Percentiles rank a stretch among this genome's conserved stretches.
Conservation (phyloP, 1,139 yeast species). For the Diutina pseudorugosa region DNA sequence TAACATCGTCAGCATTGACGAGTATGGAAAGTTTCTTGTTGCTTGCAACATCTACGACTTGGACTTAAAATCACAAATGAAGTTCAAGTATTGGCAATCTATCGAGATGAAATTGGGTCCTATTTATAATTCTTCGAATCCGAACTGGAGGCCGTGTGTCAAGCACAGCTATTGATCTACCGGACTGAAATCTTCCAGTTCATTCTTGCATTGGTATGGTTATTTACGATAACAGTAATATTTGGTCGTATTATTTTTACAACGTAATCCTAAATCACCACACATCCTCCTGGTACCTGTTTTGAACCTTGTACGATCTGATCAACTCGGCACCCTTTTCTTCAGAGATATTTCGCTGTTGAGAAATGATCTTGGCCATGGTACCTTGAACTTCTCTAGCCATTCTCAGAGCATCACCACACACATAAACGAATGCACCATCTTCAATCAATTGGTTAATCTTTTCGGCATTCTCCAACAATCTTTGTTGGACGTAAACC, state of each 20-base stretch:
- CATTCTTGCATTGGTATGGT: not conserved
- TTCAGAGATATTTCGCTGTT: conserved; percentile 44
- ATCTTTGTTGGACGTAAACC: conserved; percentile 78
- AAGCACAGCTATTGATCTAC: not conserved
- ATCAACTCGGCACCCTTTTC: conserved; percentile 69
- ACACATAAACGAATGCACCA: conserved; percentile 86
- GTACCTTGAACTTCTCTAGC: conserved; percentile 89
- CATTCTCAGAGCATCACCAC: conserved; percentile 96
- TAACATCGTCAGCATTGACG: conserved; percentile 18
- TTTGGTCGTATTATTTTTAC: not conserved
- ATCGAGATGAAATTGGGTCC: not conserved
- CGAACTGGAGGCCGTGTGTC: not conserved
- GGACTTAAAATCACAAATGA: conserved; percentile 29
- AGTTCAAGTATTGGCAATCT: conserved; percentile 27
- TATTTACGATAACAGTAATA: not conserved
- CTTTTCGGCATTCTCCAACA: conserved; percentile 44
- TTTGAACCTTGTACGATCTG: conserved; percentile 71
- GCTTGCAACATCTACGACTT: conserved; percentile 32
- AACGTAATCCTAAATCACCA: conserved; percentile 38
- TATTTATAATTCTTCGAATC: not conserved
- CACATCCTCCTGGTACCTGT: conserved; percentile 93
- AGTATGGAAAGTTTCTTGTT: conserved; percentile 18
- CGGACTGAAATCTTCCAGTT: not conserved
- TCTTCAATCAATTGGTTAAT: conserved; percentile 45
- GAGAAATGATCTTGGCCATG: conserved; percentile 48